Evolutionary conservation across 2,329 filamentous ascomycete genomes (phyloP).

Genomic region (Cryphonectria japonica): DNA sequence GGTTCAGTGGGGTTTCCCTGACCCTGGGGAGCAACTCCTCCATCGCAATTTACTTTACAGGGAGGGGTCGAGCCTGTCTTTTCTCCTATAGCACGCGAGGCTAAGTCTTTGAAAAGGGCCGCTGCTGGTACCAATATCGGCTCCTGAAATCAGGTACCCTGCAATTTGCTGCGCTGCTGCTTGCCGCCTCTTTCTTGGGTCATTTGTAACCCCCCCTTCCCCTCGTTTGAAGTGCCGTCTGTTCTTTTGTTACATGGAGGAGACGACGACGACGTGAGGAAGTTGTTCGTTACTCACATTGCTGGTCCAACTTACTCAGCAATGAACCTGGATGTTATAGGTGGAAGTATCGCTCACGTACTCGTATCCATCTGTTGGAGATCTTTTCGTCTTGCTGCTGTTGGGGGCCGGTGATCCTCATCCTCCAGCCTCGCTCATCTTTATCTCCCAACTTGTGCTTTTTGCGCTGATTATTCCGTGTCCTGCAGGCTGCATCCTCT

Average conservation of each 20-base stretch:
- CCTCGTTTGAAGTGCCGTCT: no score
- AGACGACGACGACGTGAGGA: neutral
- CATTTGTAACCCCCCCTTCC: neutral
- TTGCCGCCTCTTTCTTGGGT: neutral
- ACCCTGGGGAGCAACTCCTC: slow-evolving; percentile 15
- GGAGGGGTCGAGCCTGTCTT: slow-evolving; percentile 19
- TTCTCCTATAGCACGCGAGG: slow-evolving; percentile 9
- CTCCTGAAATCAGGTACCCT: slow-evolving; percentile 11
- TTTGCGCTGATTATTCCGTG: neutral
- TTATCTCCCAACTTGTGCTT: neutral
- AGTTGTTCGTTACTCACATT: neutral
- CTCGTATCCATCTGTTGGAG: neutral
- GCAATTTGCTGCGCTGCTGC: slow-evolving; percentile 11
- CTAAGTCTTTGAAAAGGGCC: slow-evolving; percentile 7
- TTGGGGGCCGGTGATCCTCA: slow-evolving; percentile 20
- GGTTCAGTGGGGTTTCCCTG: neutral
- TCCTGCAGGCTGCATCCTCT: neutral
- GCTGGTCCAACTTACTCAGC: neutral
- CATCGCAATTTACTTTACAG: slow-evolving; percentile 27
- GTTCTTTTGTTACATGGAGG: neutral
- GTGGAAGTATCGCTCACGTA: neutral
- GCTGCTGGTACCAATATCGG: neutral
- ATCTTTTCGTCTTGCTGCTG: neutral
- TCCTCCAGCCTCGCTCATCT: slow-evolving; percentile 14
- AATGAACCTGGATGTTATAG: neutral